Base-by-base conservation (phyloP, 2,329 filamentous ascomycete genomes). In the Alternaria metachromatica region DNA sequence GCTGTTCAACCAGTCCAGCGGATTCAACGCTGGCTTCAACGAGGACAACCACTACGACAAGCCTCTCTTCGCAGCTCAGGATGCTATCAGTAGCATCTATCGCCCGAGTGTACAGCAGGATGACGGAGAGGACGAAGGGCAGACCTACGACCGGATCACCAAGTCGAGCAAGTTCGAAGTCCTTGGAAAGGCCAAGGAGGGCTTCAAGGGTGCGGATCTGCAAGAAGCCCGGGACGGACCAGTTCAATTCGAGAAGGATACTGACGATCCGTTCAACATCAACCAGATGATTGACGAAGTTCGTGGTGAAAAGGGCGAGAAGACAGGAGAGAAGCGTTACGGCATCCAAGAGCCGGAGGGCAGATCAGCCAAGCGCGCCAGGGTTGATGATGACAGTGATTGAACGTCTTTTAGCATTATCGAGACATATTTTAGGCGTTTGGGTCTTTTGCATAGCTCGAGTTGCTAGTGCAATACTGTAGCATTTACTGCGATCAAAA, bases 41-140 rank as follows among this genome's bases (percentile, higher is more conserved):
- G 96, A 99, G 80, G 96, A 99, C 80, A 96, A 99, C 76, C 89
- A 90, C 0, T 99, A 98, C 82, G 96, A 98, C 80, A 98, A 98
- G 82, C 96, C 96, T 20, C 84, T 99, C 8, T 99, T 99, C 78
- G 94, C 94, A 1, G 95, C 96, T 13, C 94, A 97, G 78, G 95
- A 98, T 77, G 95, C 93, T 9, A 93, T 97, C 73, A 96, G 89
- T 82, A 95, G 90, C 79, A 98, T 99, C 70, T 99, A 99, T 81
- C 88, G 94, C 33, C 93, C 95, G 2, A 88, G 88, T 21, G 88
- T 91, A 23, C 85, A 86, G 46, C 89, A 90, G 60, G 88, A 90
- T 48, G 90, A 89, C 15, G 91, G 92, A 18, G 91, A 92, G 60
- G 93, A 93, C 54, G 93, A 91, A 41, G 95, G 92, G 0, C 92